Base-by-base conservation (phyloP, 768 basidiomycete species). In the Lentinula edodes region DNA sequence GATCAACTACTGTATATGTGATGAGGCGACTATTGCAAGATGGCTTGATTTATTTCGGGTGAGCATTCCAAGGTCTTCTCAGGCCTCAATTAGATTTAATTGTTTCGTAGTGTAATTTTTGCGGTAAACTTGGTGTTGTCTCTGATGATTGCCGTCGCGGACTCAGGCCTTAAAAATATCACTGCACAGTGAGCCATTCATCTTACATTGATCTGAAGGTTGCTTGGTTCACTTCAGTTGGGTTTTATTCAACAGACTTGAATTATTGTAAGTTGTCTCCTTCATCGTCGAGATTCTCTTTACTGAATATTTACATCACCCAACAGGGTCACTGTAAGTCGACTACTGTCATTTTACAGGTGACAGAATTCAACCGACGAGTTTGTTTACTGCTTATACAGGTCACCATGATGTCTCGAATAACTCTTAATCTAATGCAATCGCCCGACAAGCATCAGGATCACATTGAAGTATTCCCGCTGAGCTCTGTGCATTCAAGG, bases 151-250 rank as follows among this genome's bases (percentile, higher is more conserved):
- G 16, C 61, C 60, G 50, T 61, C 46, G 39, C 56, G 57, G 28
- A 23, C 35, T 50, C 57, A 23, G 53, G 54, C 60, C 61, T 50
- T 50, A 60, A 66, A 38, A 64, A 67, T 35, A 36, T 61, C 34
- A 23, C 34, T 6, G 53, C 13, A 5, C 20, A 52, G 34, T 38
- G 4, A 38, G 45, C 45, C n/a, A 46, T 18, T 35, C 9, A 45
- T 15, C 10, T 42, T 18, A 20, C 45, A 43, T 59, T 2, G 16
- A 18, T 20, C 10, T 45, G 2, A 15, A 18, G 15, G 6, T 34
- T 28, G n/a, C n/a, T n/a, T 13, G 3, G 18, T 23, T 57, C 12
- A 57, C 36, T 4, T 28, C 20, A 9, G 5, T 23, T 57, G 18
- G 15, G 28, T 28, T 3, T 28, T 28, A 28, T 28, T 28, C 28